These are phyloP conservation scores for Trypanosoma rangeli DNA, from an alignment of 208 protist species.

Conservation along the genomic window DNA sequence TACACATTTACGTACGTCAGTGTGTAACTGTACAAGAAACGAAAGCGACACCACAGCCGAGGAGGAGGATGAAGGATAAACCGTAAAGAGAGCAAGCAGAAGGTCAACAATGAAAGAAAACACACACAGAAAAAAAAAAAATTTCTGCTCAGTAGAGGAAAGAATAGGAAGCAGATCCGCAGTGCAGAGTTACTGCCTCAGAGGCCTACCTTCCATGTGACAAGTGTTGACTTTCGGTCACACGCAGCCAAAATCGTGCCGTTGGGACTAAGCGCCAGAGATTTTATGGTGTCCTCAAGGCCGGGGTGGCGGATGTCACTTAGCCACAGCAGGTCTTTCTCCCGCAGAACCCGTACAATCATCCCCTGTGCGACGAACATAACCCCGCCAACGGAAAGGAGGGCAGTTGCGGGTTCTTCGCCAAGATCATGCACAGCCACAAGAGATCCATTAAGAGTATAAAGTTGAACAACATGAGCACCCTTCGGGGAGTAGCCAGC, in stretches of 20 bases:
- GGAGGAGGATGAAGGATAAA: background rate
- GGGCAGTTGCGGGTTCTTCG: slow-evolving; percentile 18
- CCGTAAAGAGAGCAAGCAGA: slow-evolving; percentile 2
- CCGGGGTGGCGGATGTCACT: slow-evolving; percentile 24
- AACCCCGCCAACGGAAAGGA: slow-evolving; percentile 32
- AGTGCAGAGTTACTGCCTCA: background rate
- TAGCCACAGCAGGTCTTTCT: slow-evolving; percentile 20
- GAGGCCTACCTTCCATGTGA: slow-evolving; percentile 27
- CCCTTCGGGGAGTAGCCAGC: slow-evolving; percentile 13
- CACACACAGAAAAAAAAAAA: slow-evolving; percentile 6
- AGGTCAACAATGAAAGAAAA: background rate
- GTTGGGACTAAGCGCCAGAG: slow-evolving; percentile 29
- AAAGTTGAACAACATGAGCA: slow-evolving; percentile 21
- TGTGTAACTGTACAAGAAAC: background rate
- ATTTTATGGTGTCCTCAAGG: slow-evolving; percentile 31
- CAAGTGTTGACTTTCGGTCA: slow-evolving; percentile 25
- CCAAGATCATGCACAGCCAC: slow-evolving; percentile 9
- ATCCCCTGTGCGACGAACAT: slow-evolving; percentile 30
- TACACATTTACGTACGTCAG: no score
- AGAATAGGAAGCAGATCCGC: background rate
- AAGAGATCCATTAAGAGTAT: slow-evolving; percentile 31
- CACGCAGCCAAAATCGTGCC: slow-evolving; percentile 25
- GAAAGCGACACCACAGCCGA: background rate
- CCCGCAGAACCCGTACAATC: slow-evolving; percentile 16
- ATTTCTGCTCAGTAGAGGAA: background rate